Evolutionary conservation across 495 filamentous ascomycete genomes (phyloP).

Genomic region (Niebla homalea): DNA sequence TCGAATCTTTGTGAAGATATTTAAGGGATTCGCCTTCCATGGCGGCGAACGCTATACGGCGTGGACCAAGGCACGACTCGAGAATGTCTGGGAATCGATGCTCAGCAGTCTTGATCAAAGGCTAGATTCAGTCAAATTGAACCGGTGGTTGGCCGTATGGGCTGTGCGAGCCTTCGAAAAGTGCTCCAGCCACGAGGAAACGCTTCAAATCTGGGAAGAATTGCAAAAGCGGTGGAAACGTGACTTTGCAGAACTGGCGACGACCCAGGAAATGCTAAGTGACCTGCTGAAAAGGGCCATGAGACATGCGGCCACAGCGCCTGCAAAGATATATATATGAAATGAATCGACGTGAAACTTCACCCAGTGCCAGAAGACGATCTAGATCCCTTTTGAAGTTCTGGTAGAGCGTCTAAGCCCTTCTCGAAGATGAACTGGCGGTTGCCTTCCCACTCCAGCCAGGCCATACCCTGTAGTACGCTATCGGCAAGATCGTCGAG

Average conservation of each 20-base stretch:
- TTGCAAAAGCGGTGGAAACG: constrained; percentile 12
- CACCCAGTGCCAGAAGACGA: not conserved
- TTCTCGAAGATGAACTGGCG: constrained; percentile 22
- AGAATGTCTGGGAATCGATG: constrained; percentile 26
- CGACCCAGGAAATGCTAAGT: constrained; percentile 2
- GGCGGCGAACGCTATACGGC: constrained; percentile 43
- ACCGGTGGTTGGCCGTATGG: constrained; percentile 17
- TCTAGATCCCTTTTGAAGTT: constrained; percentile 1
- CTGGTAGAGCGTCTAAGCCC: constrained; percentile 4
- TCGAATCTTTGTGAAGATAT: constrained; percentile 48
- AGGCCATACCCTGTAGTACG: constrained; percentile 73
- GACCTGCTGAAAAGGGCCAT: not conserved
- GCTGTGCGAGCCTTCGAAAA: constrained; percentile 13
- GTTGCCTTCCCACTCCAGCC: constrained; percentile 73
- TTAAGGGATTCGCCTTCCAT: constrained; percentile 54
- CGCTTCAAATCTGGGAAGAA: constrained; percentile 16
- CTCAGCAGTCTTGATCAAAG: constrained; percentile 7
- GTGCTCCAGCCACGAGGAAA: constrained; percentile 12
- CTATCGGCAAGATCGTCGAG: constrained; percentile 88
- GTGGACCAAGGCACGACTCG: constrained; percentile 46
- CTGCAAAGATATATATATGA: not conserved
- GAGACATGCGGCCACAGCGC: not conserved
- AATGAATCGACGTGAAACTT: not conserved
- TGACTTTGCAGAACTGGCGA: not conserved
- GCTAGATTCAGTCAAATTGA: constrained; percentile 4